Evolutionary conservation across 352 stramenopile genomes (phyloP), one percentile per base, ranked within the genome.

Genomic region (Blastocystis sp.): DNA sequence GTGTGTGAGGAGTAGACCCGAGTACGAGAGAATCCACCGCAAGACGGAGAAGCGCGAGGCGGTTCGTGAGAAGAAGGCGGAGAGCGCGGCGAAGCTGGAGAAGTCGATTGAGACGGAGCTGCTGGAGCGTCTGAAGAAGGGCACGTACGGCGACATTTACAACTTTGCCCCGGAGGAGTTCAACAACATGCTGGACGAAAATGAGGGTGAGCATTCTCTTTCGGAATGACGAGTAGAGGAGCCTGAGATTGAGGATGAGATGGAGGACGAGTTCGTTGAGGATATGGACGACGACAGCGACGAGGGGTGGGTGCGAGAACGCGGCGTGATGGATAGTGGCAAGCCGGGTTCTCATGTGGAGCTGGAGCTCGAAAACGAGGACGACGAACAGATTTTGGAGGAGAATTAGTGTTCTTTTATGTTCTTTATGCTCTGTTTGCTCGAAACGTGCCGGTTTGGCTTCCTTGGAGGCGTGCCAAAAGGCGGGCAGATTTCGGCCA

Each of bases 121-220:
- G 82, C 92, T 98, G 40, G 95, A 98, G 90, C 93, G 96, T 59
- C 91, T 99, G 21, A 94, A 98, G 88, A 96, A 97, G 90, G 96
- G 95, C 89, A 98, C 95, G 4, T 98, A 99, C 92, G 96, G 96
- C 80, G 96, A 99, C 92, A 98, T 99, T 91, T 99, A 99, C 92
- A 98, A 98, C 91, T 99, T 98, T 91, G 95, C 95, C 62, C 93
- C 98, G 91, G 92, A 91, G 89, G 91, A 95, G 89, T 96, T 96
- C 90, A 92, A 93, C 80, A 94, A 95, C 60, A 92, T 95, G 70
- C 89, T 95, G 23, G 78, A 89, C 66, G 62, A 81, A 43, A 34
- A 89, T 38, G 45, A 89, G 38, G 76, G 67, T 76, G n/a, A 23
- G 28, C n/a, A n/a, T 60, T 38, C 28, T 23, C 1, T n/a, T 62